Conservation (phyloP, 164 flowering plant species). For the Macadamia tetraphylla region DNA sequence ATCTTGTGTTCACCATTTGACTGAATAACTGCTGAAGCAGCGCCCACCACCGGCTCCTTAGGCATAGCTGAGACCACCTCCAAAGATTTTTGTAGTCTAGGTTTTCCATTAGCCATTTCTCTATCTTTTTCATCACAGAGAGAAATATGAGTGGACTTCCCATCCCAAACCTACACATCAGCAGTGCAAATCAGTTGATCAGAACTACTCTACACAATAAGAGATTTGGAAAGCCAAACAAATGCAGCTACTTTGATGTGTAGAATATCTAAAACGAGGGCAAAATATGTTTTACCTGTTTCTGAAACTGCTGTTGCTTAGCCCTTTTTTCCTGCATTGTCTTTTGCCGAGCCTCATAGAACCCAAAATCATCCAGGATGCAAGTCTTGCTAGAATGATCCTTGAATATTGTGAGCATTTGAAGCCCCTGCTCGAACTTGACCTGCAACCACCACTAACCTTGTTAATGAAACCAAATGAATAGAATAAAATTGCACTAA, state of each 20-base stretch:
- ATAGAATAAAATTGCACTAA: neutral
- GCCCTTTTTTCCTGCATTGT: conserved; percentile 57
- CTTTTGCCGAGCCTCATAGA: conserved; percentile 57
- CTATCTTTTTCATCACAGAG: conserved; percentile 32
- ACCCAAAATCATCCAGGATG: conserved; percentile 63
- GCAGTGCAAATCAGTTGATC: neutral
- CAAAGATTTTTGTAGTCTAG: conserved; percentile 23
- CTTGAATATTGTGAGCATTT: conserved; percentile 58
- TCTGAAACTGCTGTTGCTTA: conserved; percentile 44
- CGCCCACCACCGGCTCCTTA: conserved; percentile 19
- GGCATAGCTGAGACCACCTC: conserved; percentile 26
- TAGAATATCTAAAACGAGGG: too few relatives aligned
- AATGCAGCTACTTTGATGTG: too few relatives aligned
- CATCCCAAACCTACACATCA: conserved; percentile 52
- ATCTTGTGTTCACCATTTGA: conserved; percentile 28
- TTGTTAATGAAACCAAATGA: neutral
- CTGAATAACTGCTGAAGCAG: conserved; percentile 3
- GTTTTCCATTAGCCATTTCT: conserved; percentile 24
- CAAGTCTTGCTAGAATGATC: conserved; percentile 46
- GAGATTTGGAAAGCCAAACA: too few relatives aligned
- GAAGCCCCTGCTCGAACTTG: conserved; percentile 54
- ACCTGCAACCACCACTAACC: conserved; percentile 26
- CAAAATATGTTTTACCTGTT: conserved; percentile 33
- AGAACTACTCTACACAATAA: neutral
- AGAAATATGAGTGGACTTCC: conserved; percentile 28